phyloP scores from a whole-genome alignment of 495 filamentous ascomycete species.

The Parmelia sp. region DNA sequence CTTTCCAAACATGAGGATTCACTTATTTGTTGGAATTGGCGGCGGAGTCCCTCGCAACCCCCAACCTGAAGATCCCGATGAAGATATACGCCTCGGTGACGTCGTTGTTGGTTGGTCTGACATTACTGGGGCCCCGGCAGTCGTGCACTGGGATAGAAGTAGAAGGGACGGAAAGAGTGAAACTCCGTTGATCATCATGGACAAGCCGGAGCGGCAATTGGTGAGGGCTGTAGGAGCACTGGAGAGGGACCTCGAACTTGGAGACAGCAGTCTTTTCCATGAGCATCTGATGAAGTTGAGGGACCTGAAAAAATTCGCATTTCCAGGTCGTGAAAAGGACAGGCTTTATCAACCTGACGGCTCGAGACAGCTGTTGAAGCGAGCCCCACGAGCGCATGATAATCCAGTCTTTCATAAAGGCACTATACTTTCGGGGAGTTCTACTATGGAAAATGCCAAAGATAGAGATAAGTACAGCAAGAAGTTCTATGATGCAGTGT shows the following conservation, averaged over 20 bases:
- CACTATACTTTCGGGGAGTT: conserved; percentile 32
- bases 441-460: conserved; percentile 31
- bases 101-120: conserved; percentile 34
- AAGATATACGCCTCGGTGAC: conserved; percentile 42
- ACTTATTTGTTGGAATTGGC: conserved; percentile 42
- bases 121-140: conserved; percentile 24
- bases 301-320: background rate
- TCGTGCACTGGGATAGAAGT: no score
- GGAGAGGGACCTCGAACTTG: background rate
- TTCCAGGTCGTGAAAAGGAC: conserved; percentile 9
- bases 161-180: no score
- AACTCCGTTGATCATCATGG: conserved; percentile 5
- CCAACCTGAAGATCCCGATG: conserved; percentile 8
- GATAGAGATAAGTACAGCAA: conserved; percentile 28
- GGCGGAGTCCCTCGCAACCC: conserved; percentile 32
- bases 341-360: conserved; percentile 17
- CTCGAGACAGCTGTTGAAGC: no score
- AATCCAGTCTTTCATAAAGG: conserved; percentile 32
- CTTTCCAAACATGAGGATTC: conserved; percentile 35
- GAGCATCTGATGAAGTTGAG: no score
- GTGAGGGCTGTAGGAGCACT: background rate
- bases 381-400: conserved; percentile 18
- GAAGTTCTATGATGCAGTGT: conserved; percentile 16
- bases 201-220: background rate
- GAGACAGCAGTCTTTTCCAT: background rate